Evolutionary conservation across 352 stramenopile genomes (phyloP).

Genomic region (Chrysophaeum taylorii): DNA sequence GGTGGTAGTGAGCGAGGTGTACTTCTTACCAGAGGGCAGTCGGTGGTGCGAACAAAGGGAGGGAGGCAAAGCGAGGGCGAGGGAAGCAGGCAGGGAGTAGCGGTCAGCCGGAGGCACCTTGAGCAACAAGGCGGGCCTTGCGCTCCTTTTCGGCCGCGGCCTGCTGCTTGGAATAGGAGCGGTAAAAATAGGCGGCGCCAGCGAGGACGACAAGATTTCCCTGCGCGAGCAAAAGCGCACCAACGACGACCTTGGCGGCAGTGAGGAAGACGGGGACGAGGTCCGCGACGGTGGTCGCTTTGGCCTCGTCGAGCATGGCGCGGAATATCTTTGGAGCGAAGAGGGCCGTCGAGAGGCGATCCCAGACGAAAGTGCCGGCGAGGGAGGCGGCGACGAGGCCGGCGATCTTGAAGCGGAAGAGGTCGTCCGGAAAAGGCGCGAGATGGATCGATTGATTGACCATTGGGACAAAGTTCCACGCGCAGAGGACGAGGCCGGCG

Average conservation of each 20-base stretch:
- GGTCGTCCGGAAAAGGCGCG: constrained; percentile 59
- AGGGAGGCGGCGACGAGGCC: constrained; percentile 52
- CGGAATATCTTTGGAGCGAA: constrained; percentile 56
- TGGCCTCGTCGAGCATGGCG: constrained; percentile 55
- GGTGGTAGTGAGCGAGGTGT: too few species aligned
- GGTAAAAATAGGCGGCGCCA: neutral
- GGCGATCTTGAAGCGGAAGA: constrained; percentile 58
- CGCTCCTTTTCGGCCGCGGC: neutral
- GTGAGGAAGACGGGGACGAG: neutral
- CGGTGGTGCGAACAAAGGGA: too few species aligned
- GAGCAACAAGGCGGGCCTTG: too few species aligned
- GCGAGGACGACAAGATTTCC: neutral
- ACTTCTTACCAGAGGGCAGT: too few species aligned
- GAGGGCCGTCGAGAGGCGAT: constrained; percentile 60
- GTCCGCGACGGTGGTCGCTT: constrained; percentile 28
- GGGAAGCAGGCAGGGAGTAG: too few species aligned
- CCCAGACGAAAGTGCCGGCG: constrained; percentile 46
- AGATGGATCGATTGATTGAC: constrained; percentile 73
- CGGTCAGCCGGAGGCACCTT: too few species aligned
- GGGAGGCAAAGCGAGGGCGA: too few species aligned
- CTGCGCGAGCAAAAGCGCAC: neutral
- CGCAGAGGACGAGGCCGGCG: constrained; percentile 63
- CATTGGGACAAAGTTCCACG: constrained; percentile 50
- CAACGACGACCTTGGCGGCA: neutral
- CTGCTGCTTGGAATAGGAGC: neutral